Evolutionary conservation across 2,329 filamentous ascomycete genomes (phyloP).

Genomic region (Nothophoma quercina): DNA sequence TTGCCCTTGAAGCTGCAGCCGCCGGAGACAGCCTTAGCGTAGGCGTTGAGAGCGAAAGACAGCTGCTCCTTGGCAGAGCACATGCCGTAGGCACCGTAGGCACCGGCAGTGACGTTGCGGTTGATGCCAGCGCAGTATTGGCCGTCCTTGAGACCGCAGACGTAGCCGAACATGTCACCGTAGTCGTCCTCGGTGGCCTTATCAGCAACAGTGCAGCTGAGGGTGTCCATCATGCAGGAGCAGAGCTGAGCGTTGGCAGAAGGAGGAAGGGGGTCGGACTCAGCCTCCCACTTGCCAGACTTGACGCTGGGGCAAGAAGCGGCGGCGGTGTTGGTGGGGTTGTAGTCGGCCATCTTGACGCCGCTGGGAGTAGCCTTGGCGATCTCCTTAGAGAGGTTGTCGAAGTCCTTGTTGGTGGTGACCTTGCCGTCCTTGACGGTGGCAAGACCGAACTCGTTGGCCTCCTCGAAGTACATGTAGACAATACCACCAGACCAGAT

Average conservation of each 20-base stretch:
- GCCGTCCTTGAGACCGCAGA: constrained; percentile 67
- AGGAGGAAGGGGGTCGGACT: constrained; percentile 74
- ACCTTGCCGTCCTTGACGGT: constrained; percentile 64
- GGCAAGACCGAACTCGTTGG: constrained; percentile 87
- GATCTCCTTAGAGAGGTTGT: constrained; percentile 73
- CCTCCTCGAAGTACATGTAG: constrained; percentile 97
- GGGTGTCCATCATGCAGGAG: constrained; percentile 80
- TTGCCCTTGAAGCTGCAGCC: constrained; percentile 78
- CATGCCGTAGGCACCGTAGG: constrained; percentile 81
- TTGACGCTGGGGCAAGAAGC: constrained; percentile 73
- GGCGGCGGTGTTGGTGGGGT: constrained; percentile 72
- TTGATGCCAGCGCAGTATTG: constrained; percentile 72
- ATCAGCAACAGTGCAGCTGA: constrained; percentile 71
- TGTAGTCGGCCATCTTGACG: constrained; percentile 73
- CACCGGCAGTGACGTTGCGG: constrained; percentile 70
- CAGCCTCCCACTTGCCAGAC: constrained; percentile 71
- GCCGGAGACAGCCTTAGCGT: constrained; percentile 58
- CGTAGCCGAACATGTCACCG: constrained; percentile 73
- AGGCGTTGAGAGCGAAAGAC: constrained; percentile 75
- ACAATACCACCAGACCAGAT: constrained; percentile 97
- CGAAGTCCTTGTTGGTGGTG: constrained; percentile 65
- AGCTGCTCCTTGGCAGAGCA: constrained; percentile 76
- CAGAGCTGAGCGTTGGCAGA: constrained; percentile 81
- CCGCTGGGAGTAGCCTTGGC: constrained; percentile 70
- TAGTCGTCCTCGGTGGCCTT: constrained; percentile 66